Base-by-base conservation (phyloP, 2,329 filamentous ascomycete species). In the Paecilomyces variotii region DNA sequence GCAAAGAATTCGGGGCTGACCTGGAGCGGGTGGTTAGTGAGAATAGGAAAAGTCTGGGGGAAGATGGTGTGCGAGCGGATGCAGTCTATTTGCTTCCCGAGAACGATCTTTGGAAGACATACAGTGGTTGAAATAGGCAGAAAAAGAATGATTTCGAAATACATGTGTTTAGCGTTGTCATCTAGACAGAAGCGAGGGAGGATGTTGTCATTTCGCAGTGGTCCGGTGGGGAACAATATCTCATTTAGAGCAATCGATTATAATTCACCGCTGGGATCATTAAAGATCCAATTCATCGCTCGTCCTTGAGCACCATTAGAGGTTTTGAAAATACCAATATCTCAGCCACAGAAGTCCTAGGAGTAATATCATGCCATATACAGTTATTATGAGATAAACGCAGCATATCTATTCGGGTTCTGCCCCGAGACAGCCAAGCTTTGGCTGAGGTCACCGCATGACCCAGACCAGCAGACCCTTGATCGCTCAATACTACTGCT, bases 51-150 rank as follows among this genome's bases (percentile, higher is more conserved):
- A 28, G 49, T 25, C 60, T 63, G 35, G 32, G 54, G 2, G 57
- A 63, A 12, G 54, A 57, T 56, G 65, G 63, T 24, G 57, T 62
- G 57, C 60, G 68, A 24, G 69, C 69, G 6, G 70, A 71, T 56
- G 67, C 62, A 11, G 62, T 56, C 2, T 71, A 66, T 63, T 60
- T 72, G 32, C 32, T 66, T 14, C 57, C 60, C 25, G 59, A 62
- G 0, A 64, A 60, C 57, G 60, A 59, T 32, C 57, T 70, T 12
- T 65, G 64, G 59, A 58, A 56, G 26, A 60, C 56, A 51, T 65
- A 63, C 28, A 51, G 52, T 28, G 55, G 59, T 52, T 50, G 52
- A 54, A n/a, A 10, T 19, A 28, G 27, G 6, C 27, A 19, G 12
- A 12, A 27, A 27, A 52, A 9, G 9, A 14, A 52, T 52, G 50